A percentile compares a stretch with the other conserved stretches of the same genome.
These are phyloP conservation scores for Trichophyton schoenleinii DNA, from an alignment of 2,329 filamentous ascomycete species.

Conservation along the genomic window DNA sequence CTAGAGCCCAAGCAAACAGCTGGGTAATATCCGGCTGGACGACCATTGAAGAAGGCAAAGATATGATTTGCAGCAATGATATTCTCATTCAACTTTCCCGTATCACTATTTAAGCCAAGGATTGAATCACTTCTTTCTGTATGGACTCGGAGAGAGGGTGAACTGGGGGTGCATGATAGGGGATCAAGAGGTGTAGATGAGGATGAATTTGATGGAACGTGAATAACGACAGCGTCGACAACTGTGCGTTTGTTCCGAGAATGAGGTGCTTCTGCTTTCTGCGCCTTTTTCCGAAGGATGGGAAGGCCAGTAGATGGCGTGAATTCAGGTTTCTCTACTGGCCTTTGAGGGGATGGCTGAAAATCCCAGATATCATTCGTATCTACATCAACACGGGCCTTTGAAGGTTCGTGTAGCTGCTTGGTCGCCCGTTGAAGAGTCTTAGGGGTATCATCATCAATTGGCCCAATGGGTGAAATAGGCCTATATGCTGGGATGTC, in stretches of 20 bases:
- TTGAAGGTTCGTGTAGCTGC: not conserved
- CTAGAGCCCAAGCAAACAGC: constrained; percentile 44
- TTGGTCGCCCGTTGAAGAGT: not conserved
- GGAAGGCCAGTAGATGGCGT: not conserved
- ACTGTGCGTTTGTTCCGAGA: not conserved
- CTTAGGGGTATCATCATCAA: not conserved
- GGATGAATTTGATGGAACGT: constrained; percentile 9
- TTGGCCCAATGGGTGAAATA: constrained; percentile 41
- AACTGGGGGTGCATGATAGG: not conserved
- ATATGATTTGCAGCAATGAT: constrained; percentile 40
- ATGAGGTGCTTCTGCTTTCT: not conserved
- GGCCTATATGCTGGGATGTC: constrained; percentile 64
- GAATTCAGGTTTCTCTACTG: not conserved
- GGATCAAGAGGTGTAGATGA: not conserved
- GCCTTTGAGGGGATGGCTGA: constrained; percentile 23
- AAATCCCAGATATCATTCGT: constrained; percentile 26
- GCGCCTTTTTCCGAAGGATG: not conserved
- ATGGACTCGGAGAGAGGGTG: not conserved
- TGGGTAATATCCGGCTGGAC: constrained; percentile 46
- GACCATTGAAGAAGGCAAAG: constrained; percentile 46
- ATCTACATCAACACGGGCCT: not conserved
- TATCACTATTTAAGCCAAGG: not conserved
- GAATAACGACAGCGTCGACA: constrained; percentile 8
- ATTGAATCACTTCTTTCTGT: not conserved
- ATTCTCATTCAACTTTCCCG: not conserved